A percentile compares a stretch with the other conserved stretches of the same genome.
phyloP scores from a whole-genome alignment of 1,139 yeast species.

The Fermentozyma sake region DNA sequence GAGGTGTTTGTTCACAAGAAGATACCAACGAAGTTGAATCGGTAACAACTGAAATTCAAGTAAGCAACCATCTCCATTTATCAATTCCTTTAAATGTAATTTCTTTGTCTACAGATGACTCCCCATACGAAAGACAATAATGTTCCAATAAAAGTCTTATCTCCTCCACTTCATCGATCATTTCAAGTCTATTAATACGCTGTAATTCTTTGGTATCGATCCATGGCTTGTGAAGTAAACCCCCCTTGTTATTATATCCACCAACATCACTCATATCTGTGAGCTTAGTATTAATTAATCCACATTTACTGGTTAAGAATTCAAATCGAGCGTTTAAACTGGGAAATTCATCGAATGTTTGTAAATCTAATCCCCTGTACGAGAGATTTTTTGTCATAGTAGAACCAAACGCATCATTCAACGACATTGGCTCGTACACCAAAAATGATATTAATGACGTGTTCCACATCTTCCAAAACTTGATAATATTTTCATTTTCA shows the following conservation, averaged over 20 bases:
- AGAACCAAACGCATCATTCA: slow-evolving; percentile 68
- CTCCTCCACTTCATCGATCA: slow-evolving; percentile 90
- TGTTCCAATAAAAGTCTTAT: slow-evolving; percentile 68
- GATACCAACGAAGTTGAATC: too few species aligned
- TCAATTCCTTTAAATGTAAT: slow-evolving; percentile 7
- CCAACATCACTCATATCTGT: slow-evolving; percentile 60
- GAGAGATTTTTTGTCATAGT: slow-evolving; percentile 77
- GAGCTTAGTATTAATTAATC: slow-evolving; percentile 23
- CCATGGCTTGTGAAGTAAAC: slow-evolving; percentile 30
- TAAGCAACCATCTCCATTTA: slow-evolving; percentile 7
- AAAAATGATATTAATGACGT: slow-evolving; percentile 35
- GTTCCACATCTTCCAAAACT: slow-evolving; percentile 28
- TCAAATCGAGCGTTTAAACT: slow-evolving; percentile 37
- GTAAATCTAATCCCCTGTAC: slow-evolving; percentile 69
- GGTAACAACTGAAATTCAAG: background rate
- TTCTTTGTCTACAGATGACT: slow-evolving; percentile 3
- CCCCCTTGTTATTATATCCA: slow-evolving; percentile 23
- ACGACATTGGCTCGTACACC: slow-evolving; percentile 84
- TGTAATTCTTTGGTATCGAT: slow-evolving; percentile 40
- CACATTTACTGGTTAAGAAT: slow-evolving; percentile 25
- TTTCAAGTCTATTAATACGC: slow-evolving; percentile 61
- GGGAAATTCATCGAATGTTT: slow-evolving; percentile 40
- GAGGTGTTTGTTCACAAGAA: too few species aligned
- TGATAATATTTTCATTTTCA: slow-evolving; percentile 51
- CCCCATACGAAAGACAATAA: slow-evolving; percentile 52